phyloP scores from a whole-genome alignment of 2,329 filamentous ascomycete species.

The Neocatenulostroma microsporum region DNA sequence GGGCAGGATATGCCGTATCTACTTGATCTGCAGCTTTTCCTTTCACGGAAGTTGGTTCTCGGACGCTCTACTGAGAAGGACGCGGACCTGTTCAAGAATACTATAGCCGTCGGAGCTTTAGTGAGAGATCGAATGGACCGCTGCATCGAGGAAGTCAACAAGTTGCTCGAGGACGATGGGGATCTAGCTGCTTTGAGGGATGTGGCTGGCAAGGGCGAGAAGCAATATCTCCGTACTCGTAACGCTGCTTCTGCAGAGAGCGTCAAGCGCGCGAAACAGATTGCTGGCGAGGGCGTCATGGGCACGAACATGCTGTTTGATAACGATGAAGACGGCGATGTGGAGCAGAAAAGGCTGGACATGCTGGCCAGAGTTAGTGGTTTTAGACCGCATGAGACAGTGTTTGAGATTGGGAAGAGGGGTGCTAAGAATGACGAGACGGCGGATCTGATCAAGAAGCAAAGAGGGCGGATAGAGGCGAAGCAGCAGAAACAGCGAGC shows the following conservation, averaged over 20 bases:
- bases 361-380: slow-evolving; percentile 86
- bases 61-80: slow-evolving; percentile 56
- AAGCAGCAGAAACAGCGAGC: slow-evolving; percentile 40
- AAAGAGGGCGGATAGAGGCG: slow-evolving; percentile 61
- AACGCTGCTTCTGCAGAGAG: slow-evolving; percentile 87
- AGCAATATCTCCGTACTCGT: slow-evolving; percentile 80
- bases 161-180: slow-evolving; percentile 63
- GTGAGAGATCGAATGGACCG: slow-evolving; percentile 65
- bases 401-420: slow-evolving; percentile 84
- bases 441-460: slow-evolving; percentile 66
- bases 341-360: slow-evolving; percentile 65
- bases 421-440: slow-evolving; percentile 59
- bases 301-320: slow-evolving; percentile 72
- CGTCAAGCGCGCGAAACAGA: slow-evolving; percentile 74
- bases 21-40: slow-evolving; percentile 86
- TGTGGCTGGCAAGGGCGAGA: slow-evolving; percentile 83
- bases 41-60: slow-evolving; percentile 73
- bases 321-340: slow-evolving; percentile 50
- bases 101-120: slow-evolving; percentile 74
- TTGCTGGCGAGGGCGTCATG: slow-evolving; percentile 65
- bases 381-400: slow-evolving; percentile 83
- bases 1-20: slow-evolving; percentile 87
- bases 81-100: slow-evolving; percentile 64
- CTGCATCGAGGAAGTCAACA: slow-evolving; percentile 75
- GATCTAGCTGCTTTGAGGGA: slow-evolving; percentile 64